Evolutionary conservation across 768 basidiomycete genomes (phyloP).

Genomic region (Pisolithus orientalis): DNA sequence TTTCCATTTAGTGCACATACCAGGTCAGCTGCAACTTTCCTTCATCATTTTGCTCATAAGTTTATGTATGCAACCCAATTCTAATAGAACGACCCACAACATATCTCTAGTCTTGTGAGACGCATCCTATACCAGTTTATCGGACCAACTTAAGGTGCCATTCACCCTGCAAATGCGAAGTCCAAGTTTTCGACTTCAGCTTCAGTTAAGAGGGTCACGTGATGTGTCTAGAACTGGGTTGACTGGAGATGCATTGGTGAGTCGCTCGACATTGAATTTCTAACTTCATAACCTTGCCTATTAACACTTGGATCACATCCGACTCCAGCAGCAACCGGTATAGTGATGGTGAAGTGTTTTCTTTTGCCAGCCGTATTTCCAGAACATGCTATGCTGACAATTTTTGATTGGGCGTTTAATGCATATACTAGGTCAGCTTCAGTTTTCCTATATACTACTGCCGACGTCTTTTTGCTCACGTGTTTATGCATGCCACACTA

Average conservation of each 20-base stretch:
- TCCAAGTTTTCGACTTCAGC: too few species aligned
- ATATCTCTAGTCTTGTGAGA: constrained; percentile 75
- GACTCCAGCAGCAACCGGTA: constrained; percentile 76
- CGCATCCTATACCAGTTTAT: constrained; percentile 84
- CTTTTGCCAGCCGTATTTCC: background rate
- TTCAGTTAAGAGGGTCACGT: too few species aligned
- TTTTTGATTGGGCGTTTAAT: constrained; percentile 33
- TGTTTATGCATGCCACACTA: background rate
- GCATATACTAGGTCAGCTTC: constrained; percentile 61
- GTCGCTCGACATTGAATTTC: constrained; percentile 14
- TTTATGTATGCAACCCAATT: background rate
- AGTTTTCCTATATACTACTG: background rate
- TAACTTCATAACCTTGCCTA: background rate
- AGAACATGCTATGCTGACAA: background rate
- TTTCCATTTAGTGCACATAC: constrained; percentile 59
- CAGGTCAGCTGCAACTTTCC: constrained; percentile 36
- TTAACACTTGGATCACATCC: constrained; percentile 29
- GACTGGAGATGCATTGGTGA: constrained; percentile 60
- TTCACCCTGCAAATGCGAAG: too few species aligned
- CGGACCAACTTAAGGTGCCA: constrained; percentile 68
- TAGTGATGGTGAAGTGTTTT: constrained; percentile 70
- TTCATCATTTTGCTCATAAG: background rate
- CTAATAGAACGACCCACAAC: constrained; percentile 61
- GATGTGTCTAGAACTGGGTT: constrained; percentile 65
- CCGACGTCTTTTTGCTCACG: background rate